A percentile compares a stretch with the other conserved stretches of the same genome.
Conservation (phyloP, 768 basidiomycete genomes). For the Leccinum imitatum region DNA sequence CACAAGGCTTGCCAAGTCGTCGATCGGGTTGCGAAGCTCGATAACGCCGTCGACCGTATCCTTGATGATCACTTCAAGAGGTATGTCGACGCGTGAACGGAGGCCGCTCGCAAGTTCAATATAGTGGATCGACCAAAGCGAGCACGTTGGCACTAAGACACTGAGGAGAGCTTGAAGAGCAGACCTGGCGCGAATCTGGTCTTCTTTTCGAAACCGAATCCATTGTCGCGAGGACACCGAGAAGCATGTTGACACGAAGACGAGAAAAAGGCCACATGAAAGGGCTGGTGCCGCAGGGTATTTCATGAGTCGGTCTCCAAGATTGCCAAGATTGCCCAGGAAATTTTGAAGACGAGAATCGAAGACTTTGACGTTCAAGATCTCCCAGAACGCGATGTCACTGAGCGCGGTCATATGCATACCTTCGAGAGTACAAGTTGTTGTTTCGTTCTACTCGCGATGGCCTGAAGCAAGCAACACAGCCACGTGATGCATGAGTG, state of each 20-base stretch:
- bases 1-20: constrained; percentile 41
- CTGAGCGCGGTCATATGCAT: constrained; percentile 8
- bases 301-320: not conserved
- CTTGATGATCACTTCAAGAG: constrained; percentile 37
- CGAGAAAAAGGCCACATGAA: constrained; percentile 10
- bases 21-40: constrained; percentile 43
- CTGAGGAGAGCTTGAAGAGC: constrained; percentile 39
- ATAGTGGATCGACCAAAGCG: constrained; percentile 45
- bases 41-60: constrained; percentile 39
- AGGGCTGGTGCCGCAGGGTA: not conserved
- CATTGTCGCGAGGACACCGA: constrained; percentile 7
- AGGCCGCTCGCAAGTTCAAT: constrained; percentile 27
- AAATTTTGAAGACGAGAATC: not conserved
- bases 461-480: not conserved
- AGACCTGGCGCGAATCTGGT: constrained; percentile 15
- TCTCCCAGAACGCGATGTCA: constrained; percentile 6
- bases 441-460: too few species aligned
- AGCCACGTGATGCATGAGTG: not conserved
- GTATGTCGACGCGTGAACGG: constrained; percentile 30
- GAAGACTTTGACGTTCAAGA: not conserved
- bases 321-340: not conserved
- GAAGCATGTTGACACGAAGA: constrained; percentile 8
- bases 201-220: constrained; percentile 2
- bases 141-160: constrained; percentile 43
- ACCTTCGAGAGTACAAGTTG: not conserved